Conservation (phyloP, 1,139 yeast genomes). For the Blastobotrys illinoisensis region DNA sequence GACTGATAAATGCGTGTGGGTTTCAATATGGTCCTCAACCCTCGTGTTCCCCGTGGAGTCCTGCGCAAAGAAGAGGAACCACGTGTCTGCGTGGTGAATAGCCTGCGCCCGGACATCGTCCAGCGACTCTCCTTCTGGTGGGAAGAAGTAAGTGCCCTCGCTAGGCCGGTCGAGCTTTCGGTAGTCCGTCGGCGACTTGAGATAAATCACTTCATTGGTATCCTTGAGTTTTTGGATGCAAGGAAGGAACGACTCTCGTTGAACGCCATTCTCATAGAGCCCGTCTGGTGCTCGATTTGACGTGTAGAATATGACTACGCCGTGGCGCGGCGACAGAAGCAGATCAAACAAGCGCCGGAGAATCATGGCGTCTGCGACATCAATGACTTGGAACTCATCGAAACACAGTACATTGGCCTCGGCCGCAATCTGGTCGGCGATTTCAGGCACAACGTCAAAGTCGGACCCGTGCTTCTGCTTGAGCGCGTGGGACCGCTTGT, state of each 20-base stretch:
- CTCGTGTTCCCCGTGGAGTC: slow-evolving; percentile 31
- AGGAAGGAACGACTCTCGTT: slow-evolving; percentile 84
- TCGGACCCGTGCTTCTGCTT: slow-evolving; percentile 58
- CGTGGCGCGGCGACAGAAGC: slow-evolving; percentile 60
- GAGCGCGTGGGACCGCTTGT: slow-evolving; percentile 77
- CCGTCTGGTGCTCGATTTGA: slow-evolving; percentile 95
- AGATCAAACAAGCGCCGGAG: slow-evolving; percentile 65
- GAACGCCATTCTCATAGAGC: slow-evolving; percentile 87
- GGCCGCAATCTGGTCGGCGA: slow-evolving; percentile 80
- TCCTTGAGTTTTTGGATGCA: slow-evolving; percentile 76
- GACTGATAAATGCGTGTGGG: slow-evolving; percentile 46
- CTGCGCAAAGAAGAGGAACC: slow-evolving; percentile 76
- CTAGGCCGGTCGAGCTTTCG: slow-evolving; percentile 81
- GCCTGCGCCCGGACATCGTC: slow-evolving; percentile 54
- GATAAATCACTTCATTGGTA: slow-evolving; percentile 67
- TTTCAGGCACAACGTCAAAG: slow-evolving; percentile 74
- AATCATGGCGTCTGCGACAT: slow-evolving; percentile 97
- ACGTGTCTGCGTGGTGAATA: slow-evolving; percentile 57
- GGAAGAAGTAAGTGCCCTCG: slow-evolving; percentile 70
- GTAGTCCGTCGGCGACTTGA: slow-evolving; percentile 91
- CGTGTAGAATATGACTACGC: slow-evolving; percentile 85
- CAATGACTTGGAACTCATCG: slow-evolving; percentile 90
- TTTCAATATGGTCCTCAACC: slow-evolving; percentile 22
- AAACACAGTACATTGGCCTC: slow-evolving; percentile 78
- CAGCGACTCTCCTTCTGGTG: slow-evolving; percentile 39